These are phyloP conservation scores for Arthroderma sp. DNA, from an alignment of 2,329 filamentous ascomycete genomes.

Conservation along the genomic window DNA sequence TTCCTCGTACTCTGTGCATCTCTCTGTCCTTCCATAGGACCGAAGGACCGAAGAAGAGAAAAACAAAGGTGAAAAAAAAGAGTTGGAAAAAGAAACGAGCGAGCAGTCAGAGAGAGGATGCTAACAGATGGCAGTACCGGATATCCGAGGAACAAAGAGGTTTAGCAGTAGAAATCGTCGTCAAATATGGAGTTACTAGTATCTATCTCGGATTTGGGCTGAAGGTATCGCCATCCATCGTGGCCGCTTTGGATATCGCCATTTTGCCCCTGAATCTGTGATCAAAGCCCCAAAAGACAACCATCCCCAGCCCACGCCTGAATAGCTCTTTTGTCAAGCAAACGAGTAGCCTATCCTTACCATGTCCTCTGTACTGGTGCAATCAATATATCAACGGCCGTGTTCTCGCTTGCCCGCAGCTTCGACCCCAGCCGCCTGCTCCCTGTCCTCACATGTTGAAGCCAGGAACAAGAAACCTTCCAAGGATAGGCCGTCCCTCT, in stretches of 20 bases:
- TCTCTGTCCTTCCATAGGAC: slow-evolving; percentile 1
- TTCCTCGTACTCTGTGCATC: not conserved
- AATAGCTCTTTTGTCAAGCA: not conserved
- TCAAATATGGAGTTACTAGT: no score
- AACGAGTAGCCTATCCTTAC: not conserved
- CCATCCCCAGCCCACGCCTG: not conserved
- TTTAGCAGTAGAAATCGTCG: not conserved
- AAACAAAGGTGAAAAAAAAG: slow-evolving; percentile 3
- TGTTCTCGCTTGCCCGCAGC: no score
- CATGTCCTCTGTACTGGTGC: not conserved
- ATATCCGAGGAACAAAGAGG: not conserved
- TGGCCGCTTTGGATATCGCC: not conserved
- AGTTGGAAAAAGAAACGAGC: not conserved
- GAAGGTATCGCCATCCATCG: not conserved
- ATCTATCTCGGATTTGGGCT: not conserved
- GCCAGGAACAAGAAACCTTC: not conserved
- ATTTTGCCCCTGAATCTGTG: not conserved
- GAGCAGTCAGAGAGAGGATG: no score
- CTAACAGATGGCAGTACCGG: not conserved
- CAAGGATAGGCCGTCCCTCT: not conserved
- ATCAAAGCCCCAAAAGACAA: no score
- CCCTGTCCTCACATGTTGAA: not conserved
- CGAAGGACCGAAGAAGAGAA: not conserved
- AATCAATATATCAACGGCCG: no score
- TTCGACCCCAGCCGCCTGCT: not conserved